Percentiles rank a stretch among this genome's conserved stretches.
phyloP scores from a whole-genome alignment of 2,329 filamentous ascomycete genomes.

The Periglandula ipomoeae region DNA sequence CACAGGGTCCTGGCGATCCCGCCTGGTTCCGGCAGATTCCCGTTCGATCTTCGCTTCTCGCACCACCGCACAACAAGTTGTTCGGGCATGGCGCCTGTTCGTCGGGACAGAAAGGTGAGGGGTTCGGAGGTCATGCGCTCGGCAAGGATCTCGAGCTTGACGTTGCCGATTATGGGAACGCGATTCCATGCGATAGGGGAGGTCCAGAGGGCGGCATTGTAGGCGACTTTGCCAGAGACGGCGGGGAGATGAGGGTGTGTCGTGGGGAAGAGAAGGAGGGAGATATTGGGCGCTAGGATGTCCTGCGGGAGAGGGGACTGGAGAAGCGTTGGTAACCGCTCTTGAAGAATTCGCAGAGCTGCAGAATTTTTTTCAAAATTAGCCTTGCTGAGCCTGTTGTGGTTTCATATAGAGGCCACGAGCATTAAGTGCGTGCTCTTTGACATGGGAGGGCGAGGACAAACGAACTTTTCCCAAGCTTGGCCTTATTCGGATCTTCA shows the following conservation, averaged over 20 bases:
- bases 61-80: constrained; percentile 89
- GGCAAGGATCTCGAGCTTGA: constrained; percentile 76
- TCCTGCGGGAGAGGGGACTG: constrained; percentile 62
- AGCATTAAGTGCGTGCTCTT: too few species aligned
- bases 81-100: constrained; percentile 54
- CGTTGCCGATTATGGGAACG: constrained; percentile 82
- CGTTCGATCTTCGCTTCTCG: constrained; percentile 25
- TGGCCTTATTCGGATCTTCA: constrained; percentile 47
- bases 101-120: constrained; percentile 35
- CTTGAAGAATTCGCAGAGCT: constrained; percentile 58
- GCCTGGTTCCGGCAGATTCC: constrained; percentile 22
- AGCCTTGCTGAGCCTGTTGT: background rate
- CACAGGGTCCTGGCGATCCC: constrained; percentile 36
- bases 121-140: constrained; percentile 71
- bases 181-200: constrained; percentile 93
- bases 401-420: too few species aligned
- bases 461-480: constrained; percentile 51
- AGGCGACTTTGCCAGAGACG: constrained; percentile 84
- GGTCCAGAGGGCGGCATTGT: constrained; percentile 90
- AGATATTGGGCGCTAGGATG: constrained; percentile 66
- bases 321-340: constrained; percentile 57
- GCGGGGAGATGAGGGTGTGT: constrained; percentile 83
- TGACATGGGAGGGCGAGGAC: background rate
- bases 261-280: constrained; percentile 60
- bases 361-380: background rate